These are phyloP conservation scores for Urostyla sp. DNA, from an alignment of 73 alveolate species.

Conservation along the genomic window DNA sequence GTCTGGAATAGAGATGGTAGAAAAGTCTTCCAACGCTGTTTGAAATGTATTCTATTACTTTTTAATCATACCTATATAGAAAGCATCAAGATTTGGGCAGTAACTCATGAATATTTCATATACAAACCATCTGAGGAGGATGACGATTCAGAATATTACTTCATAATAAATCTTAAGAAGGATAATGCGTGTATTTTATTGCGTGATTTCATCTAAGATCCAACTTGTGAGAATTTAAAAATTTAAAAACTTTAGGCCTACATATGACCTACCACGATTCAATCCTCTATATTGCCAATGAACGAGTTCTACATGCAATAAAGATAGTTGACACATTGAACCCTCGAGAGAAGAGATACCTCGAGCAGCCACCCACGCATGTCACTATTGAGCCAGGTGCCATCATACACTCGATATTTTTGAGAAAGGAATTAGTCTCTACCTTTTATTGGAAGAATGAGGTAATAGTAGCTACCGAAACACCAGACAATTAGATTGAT, in stretches of 20 bases:
- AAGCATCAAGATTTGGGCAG: slow-evolving; percentile 45
- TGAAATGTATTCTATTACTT: slow-evolving; percentile 12
- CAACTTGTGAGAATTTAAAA: slow-evolving; percentile 29
- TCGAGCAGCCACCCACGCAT: not conserved
- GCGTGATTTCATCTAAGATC: slow-evolving; percentile 44
- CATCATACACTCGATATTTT: slow-evolving; percentile 33
- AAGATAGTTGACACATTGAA: not conserved
- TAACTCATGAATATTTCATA: slow-evolving; percentile 26
- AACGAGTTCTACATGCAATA: not conserved
- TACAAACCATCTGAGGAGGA: slow-evolving; percentile 44
- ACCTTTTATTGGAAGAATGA: not conserved
- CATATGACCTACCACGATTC: slow-evolving; percentile 25
- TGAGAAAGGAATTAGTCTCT: not conserved
- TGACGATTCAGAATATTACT: slow-evolving; percentile 31
- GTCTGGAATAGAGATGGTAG: slow-evolving; percentile 47
- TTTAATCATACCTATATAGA: not conserved
- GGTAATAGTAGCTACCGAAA: slow-evolving; percentile 46
- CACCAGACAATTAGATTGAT: slow-evolving; percentile 37
- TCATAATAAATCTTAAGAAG: slow-evolving; percentile 21
- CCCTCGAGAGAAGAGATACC: not conserved
- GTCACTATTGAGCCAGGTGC: slow-evolving; percentile 24
- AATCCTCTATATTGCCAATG: slow-evolving; percentile 40
- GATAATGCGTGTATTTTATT: slow-evolving; percentile 44
- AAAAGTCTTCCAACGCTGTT: slow-evolving; percentile 24
- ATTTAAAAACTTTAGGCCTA: slow-evolving; percentile 35